These are phyloP conservation scores for Thozetella sp. DNA, from an alignment of 495 filamentous ascomycete genomes.

Conservation along the genomic window DNA sequence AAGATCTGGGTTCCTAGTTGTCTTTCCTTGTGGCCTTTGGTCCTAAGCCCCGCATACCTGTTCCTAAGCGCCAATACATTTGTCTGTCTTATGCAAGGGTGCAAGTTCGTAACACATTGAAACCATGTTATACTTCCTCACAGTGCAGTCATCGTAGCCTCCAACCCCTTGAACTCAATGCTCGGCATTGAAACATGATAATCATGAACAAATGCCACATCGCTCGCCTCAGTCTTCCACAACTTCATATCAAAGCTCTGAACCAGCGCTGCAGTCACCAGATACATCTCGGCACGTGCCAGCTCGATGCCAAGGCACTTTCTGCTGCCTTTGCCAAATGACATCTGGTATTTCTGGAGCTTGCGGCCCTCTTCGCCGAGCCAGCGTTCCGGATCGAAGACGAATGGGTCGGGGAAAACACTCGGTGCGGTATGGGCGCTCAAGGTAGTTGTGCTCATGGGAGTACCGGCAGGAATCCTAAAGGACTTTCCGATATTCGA, in stretches of 20 bases:
- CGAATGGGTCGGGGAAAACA: conserved; percentile 38
- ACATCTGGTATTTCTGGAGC: conserved; percentile 43
- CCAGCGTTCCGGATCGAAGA: conserved; percentile 48
- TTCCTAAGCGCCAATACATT: no score
- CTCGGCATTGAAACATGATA: conserved; percentile 24
- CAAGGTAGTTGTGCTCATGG: conserved; percentile 34
- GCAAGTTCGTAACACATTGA: no score
- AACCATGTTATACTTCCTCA: no score
- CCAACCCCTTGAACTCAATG: conserved; percentile 20
- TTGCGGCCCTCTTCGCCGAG: conserved; percentile 30
- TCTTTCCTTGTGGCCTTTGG: no score
- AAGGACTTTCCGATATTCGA: conserved; percentile 12
- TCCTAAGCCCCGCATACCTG: no score
- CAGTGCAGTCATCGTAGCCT: no score
- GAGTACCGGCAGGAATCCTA: conserved; percentile 23
- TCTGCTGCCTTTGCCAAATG: conserved; percentile 46
- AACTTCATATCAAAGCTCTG: conserved; percentile 21
- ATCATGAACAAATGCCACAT: conserved; percentile 24
- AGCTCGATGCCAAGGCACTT: conserved; percentile 43
- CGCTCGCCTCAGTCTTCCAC: conserved; percentile 21
- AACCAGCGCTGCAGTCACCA: conserved; percentile 19
- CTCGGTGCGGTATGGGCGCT: conserved; percentile 35
- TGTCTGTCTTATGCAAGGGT: no score
- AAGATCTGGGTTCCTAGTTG: no score
- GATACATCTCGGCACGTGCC: conserved; percentile 36